A percentile compares a stretch with the other conserved stretches of the same genome.
These are phyloP conservation scores for Amylostereum areolatum DNA, from an alignment of 1,284 basidiomycete genomes.

Conservation along the genomic window DNA sequence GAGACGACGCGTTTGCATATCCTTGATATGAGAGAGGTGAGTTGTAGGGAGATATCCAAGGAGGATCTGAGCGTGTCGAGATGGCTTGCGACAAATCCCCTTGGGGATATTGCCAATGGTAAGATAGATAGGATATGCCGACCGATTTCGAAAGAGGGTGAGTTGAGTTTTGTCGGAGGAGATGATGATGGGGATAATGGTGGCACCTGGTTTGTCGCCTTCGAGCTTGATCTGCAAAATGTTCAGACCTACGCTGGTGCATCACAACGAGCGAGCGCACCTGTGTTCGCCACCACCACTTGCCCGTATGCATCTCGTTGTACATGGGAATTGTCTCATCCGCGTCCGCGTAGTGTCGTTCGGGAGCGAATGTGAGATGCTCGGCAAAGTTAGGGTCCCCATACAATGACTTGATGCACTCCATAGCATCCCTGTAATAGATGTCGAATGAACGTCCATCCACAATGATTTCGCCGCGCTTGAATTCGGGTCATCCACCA, in stretches of 20 bases:
- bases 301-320: slow-evolving; percentile 4
- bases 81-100: not conserved
- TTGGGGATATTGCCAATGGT: not conserved
- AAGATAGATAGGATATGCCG: not conserved
- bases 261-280: not conserved
- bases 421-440: not conserved
- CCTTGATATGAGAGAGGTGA: not conserved
- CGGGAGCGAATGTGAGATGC: not conserved
- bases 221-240: not conserved
- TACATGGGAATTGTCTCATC: slow-evolving; percentile 1
- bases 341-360: not conserved
- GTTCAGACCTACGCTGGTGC: not conserved
- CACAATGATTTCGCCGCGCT: not conserved
- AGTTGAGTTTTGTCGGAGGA: not conserved
- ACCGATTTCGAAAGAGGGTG: not conserved
- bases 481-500: not conserved
- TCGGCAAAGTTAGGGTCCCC: not conserved
- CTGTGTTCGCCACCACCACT: slow-evolving; percentile 7
- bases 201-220: not conserved
- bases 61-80: not conserved
- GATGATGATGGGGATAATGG: not conserved
- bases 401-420: not conserved
- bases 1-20: not conserved
- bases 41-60: not conserved
- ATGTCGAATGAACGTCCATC: not conserved